Conservation (phyloP, 495 filamentous ascomycete species). For the Aspergillus ostianus region DNA sequence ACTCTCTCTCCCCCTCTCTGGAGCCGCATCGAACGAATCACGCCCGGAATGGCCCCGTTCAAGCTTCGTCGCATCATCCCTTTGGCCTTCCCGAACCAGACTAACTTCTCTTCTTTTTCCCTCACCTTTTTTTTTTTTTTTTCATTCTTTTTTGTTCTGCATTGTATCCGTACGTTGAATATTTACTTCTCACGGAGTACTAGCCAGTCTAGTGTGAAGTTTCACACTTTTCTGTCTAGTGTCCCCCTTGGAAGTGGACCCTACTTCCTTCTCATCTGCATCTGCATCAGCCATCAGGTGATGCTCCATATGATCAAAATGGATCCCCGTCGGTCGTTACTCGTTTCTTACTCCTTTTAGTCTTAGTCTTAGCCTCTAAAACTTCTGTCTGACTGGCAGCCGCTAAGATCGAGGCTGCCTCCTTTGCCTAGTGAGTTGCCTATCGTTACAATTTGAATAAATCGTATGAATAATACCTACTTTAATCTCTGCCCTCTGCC, state of each 20-base stretch:
- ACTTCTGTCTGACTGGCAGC: too few species aligned
- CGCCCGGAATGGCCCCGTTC: slow-evolving; percentile 7
- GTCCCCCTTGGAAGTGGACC: too few species aligned
- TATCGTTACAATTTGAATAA: neutral
- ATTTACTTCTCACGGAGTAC: too few species aligned
- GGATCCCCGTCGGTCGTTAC: too few species aligned
- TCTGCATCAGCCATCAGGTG: neutral
- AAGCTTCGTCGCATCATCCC: slow-evolving; percentile 18
- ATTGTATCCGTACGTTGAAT: neutral
- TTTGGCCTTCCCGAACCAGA: slow-evolving; percentile 14
- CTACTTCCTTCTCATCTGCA: too few species aligned
- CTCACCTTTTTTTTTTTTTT: neutral
- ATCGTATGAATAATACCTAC: neutral
- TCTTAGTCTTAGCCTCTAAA: too few species aligned
- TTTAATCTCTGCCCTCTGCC: too few species aligned
- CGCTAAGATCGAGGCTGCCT: too few species aligned
- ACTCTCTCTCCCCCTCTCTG: neutral
- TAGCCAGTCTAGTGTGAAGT: too few species aligned
- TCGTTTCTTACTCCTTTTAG: too few species aligned
- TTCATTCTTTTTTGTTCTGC: neutral
- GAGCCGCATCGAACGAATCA: slow-evolving; percentile 11
- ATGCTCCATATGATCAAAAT: neutral
- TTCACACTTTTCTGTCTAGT: too few species aligned
- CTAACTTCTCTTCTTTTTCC: slow-evolving; percentile 6
- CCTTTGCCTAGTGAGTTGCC: too few species aligned